Percentiles rank a stretch among this genome's conserved stretches.
phyloP scores from a whole-genome alignment of 345 rosid species.

The Gossypium anomalum region DNA sequence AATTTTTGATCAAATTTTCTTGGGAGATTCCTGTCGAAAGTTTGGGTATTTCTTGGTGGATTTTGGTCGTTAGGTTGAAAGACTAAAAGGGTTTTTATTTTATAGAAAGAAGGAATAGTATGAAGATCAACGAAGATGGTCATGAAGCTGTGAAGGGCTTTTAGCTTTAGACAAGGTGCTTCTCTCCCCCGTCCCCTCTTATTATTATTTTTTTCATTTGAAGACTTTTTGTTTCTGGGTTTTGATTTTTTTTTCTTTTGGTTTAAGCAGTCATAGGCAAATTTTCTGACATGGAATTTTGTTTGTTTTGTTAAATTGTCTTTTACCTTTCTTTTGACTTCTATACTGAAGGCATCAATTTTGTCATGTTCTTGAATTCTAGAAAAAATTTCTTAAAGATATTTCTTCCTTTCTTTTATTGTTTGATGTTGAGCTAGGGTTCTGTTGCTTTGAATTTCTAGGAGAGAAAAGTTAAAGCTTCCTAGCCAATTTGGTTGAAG shows the following conservation, averaged over 20 bases:
- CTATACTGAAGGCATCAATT: conserved; percentile 4
- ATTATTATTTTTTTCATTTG: background rate
- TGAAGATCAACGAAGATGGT: conserved; percentile 33
- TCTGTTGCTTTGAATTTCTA: conserved; percentile 7
- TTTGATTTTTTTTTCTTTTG: conserved; percentile 15
- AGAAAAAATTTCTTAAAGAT: background rate
- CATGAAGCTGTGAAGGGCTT: conserved; percentile 19
- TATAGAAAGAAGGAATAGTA: background rate
- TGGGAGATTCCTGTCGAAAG: conserved; percentile 26
- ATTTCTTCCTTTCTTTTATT: background rate
- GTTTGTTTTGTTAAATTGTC: background rate
- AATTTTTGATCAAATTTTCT: conserved; percentile 20
- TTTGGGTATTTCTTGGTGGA: conserved; percentile 34
- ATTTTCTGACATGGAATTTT: conserved; percentile 3
- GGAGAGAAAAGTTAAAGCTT: background rate
- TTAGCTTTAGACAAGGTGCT: background rate
- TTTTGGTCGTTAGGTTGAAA: conserved; percentile 25
- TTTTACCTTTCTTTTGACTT: conserved; percentile 11
- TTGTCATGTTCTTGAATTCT: conserved; percentile 12
- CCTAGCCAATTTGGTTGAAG: conserved; percentile 2
- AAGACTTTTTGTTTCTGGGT: background rate
- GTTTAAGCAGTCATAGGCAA: conserved; percentile 9
- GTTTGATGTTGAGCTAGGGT: conserved; percentile 17
- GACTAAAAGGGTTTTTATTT: conserved; percentile 22
- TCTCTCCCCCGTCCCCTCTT: background rate